These are phyloP conservation scores for Candida sp. DNA, from an alignment of 1,139 yeast species.

Conservation along the genomic window DNA sequence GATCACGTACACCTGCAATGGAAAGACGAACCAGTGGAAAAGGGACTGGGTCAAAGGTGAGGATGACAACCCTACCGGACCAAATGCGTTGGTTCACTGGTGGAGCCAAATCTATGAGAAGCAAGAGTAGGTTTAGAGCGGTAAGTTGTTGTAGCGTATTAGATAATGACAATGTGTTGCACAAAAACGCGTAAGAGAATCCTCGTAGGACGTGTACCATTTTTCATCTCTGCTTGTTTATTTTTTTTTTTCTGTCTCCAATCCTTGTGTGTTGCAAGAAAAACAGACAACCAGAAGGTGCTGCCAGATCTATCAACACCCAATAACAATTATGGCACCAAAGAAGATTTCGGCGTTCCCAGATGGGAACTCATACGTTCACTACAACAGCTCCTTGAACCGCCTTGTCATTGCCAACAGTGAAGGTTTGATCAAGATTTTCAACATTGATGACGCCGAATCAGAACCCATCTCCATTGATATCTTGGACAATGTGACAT, in stretches of 20 bases:
- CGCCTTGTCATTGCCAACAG: constrained; percentile 55
- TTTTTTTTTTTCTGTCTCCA: background rate
- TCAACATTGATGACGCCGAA: constrained; percentile 46
- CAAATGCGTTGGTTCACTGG: background rate
- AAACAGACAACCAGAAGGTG: background rate
- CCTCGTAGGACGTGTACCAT: background rate
- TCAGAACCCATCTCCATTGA: constrained; percentile 62
- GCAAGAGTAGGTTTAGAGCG: background rate
- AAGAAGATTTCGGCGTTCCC: constrained; percentile 40
- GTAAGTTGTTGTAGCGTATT: background rate
- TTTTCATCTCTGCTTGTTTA: background rate
- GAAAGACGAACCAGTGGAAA: background rate
- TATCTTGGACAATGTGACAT: constrained; percentile 46
- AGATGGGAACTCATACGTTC: constrained; percentile 51
- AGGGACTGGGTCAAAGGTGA: constrained; percentile 1
- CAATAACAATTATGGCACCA: constrained; percentile 8
- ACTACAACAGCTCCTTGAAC: constrained; percentile 32
- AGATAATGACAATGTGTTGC: background rate
- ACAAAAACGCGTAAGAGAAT: constrained; percentile 1
- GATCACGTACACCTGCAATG: background rate
- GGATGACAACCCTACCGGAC: background rate
- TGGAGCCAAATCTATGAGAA: background rate
- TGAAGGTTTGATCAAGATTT: constrained; percentile 55
- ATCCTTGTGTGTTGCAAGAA: background rate
- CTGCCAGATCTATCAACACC: background rate